phyloP scores from a whole-genome alignment of 495 filamentous ascomycete species.

The Achaetomiella virescens region DNA sequence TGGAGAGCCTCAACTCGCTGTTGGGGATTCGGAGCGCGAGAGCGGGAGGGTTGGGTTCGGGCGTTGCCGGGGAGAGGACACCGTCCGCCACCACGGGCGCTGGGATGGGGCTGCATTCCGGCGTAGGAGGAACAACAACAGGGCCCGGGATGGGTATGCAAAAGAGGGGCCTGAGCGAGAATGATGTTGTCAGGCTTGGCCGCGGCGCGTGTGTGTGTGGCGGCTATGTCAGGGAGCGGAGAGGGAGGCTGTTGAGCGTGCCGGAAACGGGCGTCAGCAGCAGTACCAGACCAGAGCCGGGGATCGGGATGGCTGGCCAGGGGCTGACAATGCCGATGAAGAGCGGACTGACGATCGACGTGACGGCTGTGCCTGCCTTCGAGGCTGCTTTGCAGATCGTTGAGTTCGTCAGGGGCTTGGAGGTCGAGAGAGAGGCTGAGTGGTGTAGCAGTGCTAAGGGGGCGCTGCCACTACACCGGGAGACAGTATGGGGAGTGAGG shows the following conservation, averaged over 20 bases:
- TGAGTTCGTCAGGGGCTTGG: constrained; percentile 15
- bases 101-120: no score
- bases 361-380: constrained; percentile 13
- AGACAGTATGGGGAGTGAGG: background rate
- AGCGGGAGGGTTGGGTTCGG: no score
- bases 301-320: background rate
- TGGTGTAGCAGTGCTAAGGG: constrained; percentile 4
- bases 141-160: background rate
- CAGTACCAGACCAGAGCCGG: background rate
- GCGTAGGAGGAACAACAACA: no score
- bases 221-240: background rate
- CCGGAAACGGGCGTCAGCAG: background rate
- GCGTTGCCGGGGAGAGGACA: no score
- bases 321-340: background rate
- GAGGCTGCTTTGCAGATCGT: constrained; percentile 25
- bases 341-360: constrained; percentile 16
- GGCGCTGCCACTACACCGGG: constrained; percentile 9
- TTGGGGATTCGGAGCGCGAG: background rate
- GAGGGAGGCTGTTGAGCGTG: background rate
- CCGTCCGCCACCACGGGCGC: no score
- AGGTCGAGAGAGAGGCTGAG: constrained; percentile 13
- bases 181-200: background rate
- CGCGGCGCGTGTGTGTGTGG: background rate
- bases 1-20: background rate
- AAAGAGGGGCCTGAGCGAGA: background rate